Percentiles rank a stretch among this genome's conserved stretches.
Evolutionary conservation across 2,329 filamentous ascomycete species (phyloP).

Genomic region (Pyricularia sp.): DNA sequence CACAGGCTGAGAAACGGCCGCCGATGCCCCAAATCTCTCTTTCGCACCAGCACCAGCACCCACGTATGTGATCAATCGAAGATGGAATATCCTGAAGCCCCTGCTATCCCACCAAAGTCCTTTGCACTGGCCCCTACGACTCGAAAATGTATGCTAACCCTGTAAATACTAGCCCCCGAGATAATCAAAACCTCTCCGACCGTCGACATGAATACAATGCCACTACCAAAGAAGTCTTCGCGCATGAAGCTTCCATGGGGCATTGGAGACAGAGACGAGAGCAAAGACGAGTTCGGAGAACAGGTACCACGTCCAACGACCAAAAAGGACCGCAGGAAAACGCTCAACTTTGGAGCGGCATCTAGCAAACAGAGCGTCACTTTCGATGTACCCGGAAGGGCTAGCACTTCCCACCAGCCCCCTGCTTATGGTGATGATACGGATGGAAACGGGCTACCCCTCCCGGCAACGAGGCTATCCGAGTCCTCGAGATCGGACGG

Average conservation of each 20-base stretch:
- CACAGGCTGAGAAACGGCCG: conserved; percentile 36
- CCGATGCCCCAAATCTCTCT: conserved; percentile 33
- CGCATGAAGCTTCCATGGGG: conserved; percentile 36
- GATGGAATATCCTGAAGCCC: neutral
- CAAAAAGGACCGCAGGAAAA: conserved; percentile 29
- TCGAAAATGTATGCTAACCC: conserved; percentile 16
- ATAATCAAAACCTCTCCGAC: conserved; percentile 93
- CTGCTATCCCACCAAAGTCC: neutral
- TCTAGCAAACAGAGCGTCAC: conserved; percentile 34
- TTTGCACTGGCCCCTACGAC: neutral
- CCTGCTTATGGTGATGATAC: conserved; percentile 47
- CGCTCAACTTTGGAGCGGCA: conserved; percentile 21
- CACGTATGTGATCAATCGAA: neutral
- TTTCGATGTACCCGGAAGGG: conserved; percentile 47
- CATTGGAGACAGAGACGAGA: neutral
- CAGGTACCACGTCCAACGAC: conserved; percentile 6
- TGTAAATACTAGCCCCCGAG: conserved; percentile 36
- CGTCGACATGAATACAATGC: conserved; percentile 36
- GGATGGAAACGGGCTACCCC: conserved; percentile 40
- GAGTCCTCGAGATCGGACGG: conserved; percentile 86
- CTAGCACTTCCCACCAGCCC: conserved; percentile 25
- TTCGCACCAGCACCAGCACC: neutral
- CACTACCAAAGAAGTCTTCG: conserved; percentile 35
- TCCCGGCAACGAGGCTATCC: conserved; percentile 54
- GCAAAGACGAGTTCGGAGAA: neutral